These are phyloP conservation scores for Schizophyllum amplum DNA, from an alignment of 1,284 basidiomycete genomes.

Conservation along the genomic window DNA sequence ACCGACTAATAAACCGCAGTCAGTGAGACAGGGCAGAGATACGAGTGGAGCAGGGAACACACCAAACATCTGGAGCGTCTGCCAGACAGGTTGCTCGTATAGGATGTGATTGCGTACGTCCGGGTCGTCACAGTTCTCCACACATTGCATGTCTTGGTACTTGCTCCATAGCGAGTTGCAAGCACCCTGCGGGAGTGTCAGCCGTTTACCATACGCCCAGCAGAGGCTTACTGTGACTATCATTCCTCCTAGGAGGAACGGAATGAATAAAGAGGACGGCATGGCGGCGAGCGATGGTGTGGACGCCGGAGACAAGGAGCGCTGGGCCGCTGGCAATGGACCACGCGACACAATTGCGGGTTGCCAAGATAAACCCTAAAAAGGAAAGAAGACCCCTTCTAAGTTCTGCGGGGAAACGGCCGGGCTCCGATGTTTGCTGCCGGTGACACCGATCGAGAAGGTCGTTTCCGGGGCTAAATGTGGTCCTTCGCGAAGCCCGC, in stretches of 20 bases:
- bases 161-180: conserved; percentile 77
- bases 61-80: conserved; percentile 92
- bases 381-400: conserved; percentile 21
- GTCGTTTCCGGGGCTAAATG: background rate
- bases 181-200: conserved; percentile 43
- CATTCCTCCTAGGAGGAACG: conserved; percentile 62
- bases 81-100: conserved; percentile 91
- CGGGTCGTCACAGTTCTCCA: conserved; percentile 75
- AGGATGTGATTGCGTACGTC: conserved; percentile 51
- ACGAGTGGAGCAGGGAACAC: conserved; percentile 26
- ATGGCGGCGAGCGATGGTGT: conserved; percentile 26
- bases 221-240: conserved; percentile 56
- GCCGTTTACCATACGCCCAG: background rate
- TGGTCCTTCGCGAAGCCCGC: background rate
- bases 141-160: conserved; percentile 89
- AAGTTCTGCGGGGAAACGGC: background rate
- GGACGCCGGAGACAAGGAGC: background rate
- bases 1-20: conserved; percentile 58
- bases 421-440: conserved; percentile 24
- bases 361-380: conserved; percentile 7
- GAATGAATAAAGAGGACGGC: conserved; percentile 40
- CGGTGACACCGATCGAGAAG: conserved; percentile 28
- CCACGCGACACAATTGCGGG: background rate
- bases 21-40: conserved; percentile 22
- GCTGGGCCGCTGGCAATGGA: background rate